Evolutionary conservation across 139 green algal species (phyloP).

Genomic region (Volvox reticuliferus): DNA sequence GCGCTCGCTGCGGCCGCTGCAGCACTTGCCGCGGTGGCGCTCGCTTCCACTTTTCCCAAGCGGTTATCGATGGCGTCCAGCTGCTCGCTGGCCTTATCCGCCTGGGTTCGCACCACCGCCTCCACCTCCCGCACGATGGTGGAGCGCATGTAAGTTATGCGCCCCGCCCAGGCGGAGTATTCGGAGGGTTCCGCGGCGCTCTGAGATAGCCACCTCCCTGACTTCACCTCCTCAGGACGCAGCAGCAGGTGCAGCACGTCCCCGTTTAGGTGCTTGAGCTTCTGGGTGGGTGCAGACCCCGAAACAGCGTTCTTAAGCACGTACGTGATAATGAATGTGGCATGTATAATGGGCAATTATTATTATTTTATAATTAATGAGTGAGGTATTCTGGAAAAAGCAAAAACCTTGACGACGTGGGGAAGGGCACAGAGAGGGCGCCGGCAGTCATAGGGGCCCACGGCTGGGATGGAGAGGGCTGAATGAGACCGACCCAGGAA

Average conservation of each 20-base stretch:
- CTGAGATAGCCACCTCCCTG: not conserved
- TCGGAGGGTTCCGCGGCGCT: conserved; percentile 6
- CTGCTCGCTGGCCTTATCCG: not conserved
- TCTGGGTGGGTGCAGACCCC: not conserved
- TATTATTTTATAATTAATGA: no score
- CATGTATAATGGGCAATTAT: no score
- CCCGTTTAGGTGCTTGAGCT: conserved; percentile 16
- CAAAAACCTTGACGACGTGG: no score
- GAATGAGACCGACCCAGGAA: no score
- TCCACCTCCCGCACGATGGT: conserved; percentile 36
- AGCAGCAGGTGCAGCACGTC: conserved; percentile 46
- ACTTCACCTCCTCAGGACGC: conserved; percentile 33
- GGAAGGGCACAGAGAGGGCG: no score
- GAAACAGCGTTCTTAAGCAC: no score
- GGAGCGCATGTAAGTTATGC: conserved; percentile 39
- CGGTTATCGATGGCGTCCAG: not conserved
- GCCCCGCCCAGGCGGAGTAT: conserved; percentile 20
- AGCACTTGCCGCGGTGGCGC: not conserved
- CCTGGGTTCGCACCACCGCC: not conserved
- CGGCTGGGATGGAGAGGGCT: no score
- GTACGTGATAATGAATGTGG: no score
- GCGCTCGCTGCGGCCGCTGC: not conserved
- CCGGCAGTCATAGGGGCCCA: no score
- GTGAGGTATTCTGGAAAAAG: no score
- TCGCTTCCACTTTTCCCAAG: not conserved